Percentiles rank a stretch among this genome's conserved stretches.
phyloP scores from a whole-genome alignment of 2,329 filamentous ascomycete species.

The Talaromyces sp. region DNA sequence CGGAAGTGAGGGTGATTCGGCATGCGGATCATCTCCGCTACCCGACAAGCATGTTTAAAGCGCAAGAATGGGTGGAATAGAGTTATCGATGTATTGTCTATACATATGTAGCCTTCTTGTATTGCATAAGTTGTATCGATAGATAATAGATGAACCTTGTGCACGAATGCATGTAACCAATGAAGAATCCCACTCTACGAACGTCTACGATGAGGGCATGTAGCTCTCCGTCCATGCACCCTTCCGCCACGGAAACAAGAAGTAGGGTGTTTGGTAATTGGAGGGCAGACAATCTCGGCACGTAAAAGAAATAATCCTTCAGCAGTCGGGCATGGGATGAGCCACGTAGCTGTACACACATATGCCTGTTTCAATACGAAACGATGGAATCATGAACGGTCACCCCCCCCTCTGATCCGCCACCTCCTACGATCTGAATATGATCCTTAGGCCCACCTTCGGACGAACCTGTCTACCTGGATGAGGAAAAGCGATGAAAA shows the following conservation, averaged over 20 bases:
- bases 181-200: not conserved
- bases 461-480: not conserved
- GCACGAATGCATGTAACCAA: not conserved
- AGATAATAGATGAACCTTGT: not conserved
- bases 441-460: not conserved
- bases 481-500: slow-evolving; percentile 9
- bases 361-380: slow-evolving; percentile 50
- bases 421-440: not conserved
- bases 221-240: slow-evolving; percentile 50
- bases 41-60: slow-evolving; percentile 63
- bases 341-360: slow-evolving; percentile 67
- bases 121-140: not conserved
- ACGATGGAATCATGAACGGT: not conserved
- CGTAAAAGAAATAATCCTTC: slow-evolving; percentile 60
- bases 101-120: not conserved
- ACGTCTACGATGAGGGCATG: slow-evolving; percentile 26
- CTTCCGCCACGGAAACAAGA: slow-evolving; percentile 37
- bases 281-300: slow-evolving; percentile 57
- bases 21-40: slow-evolving; percentile 65
- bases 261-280: slow-evolving; percentile 50
- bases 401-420: not conserved
- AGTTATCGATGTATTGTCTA: not conserved
- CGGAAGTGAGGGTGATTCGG: slow-evolving; percentile 78
- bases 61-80: slow-evolving; percentile 39
- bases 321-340: slow-evolving; percentile 59